Evolutionary conservation across 2,329 filamentous ascomycete species (phyloP).

Genomic region (Cadophora malorum): DNA sequence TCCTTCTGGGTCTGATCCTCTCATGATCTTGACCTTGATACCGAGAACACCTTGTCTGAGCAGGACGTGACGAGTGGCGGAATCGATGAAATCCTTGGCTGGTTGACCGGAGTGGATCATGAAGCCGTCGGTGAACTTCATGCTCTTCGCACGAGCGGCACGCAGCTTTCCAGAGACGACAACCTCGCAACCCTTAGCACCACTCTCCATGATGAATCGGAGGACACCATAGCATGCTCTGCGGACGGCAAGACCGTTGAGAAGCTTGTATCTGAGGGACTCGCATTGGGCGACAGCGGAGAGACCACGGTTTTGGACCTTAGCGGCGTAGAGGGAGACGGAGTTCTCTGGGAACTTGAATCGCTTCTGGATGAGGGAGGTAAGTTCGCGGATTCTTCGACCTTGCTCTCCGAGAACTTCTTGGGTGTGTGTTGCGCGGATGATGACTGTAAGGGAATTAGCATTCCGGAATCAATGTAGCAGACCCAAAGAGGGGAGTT

Average conservation of each 20-base stretch:
- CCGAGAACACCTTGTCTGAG: constrained; percentile 99
- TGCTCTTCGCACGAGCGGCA: constrained; percentile 98
- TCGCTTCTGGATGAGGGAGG: constrained; percentile 99
- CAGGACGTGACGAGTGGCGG: constrained; percentile 97
- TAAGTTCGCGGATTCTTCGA: constrained; percentile 99
- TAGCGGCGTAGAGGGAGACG: constrained; percentile 99
- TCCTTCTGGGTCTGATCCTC: constrained; percentile 98
- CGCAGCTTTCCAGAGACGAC: constrained; percentile 99
- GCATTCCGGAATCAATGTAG: neutral
- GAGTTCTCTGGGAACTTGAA: constrained; percentile 99
- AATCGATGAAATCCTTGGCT: constrained; percentile 99
- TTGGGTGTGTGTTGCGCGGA: constrained; percentile 99
- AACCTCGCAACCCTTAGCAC: constrained; percentile 99
- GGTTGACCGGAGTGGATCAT: constrained; percentile 99
- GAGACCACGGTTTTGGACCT: constrained; percentile 99
- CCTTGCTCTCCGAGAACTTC: constrained; percentile 99
- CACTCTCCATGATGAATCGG: constrained; percentile 99
- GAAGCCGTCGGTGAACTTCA: constrained; percentile 99
- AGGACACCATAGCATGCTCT: constrained; percentile 99
- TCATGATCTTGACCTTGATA: constrained; percentile 99
- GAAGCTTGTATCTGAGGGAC: constrained; percentile 99
- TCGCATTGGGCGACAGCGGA: constrained; percentile 99
- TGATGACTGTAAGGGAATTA: constrained; percentile 62
- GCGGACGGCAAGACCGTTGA: constrained; percentile 98
- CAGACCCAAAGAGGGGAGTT: neutral